Conservation (phyloP, 2,329 filamentous ascomycete species). For the Gyromitra esculenta region DNA sequence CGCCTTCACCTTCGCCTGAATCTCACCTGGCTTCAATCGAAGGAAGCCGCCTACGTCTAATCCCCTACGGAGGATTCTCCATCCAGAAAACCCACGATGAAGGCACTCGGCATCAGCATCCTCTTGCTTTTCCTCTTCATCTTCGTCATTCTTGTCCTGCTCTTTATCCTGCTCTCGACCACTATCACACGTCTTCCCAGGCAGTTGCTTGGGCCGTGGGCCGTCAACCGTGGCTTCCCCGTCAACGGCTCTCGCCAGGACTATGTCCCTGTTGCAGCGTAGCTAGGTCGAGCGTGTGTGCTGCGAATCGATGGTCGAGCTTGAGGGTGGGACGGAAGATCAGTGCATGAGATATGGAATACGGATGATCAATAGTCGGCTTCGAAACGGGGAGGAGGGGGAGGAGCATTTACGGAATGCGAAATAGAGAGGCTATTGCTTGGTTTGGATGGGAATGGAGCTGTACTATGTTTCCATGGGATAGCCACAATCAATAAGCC, state of each 20-base stretch:
- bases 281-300: background rate
- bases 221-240: background rate
- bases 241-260: conserved; percentile 4
- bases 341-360: conserved; percentile 1
- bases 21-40: background rate
- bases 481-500: background rate
- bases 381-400: background rate
- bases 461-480: background rate
- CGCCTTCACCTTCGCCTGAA: background rate
- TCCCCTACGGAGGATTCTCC: background rate
- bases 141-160: conserved; percentile 13
- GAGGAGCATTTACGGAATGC: conserved; percentile 12
- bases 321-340: background rate
- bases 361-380: background rate
- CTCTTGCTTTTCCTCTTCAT: conserved; percentile 11
- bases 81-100: conserved; percentile 3
- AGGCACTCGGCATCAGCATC: background rate
- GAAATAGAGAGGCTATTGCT: background rate
- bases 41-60: background rate
- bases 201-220: conserved; percentile 19
- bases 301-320: background rate
- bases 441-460: background rate
- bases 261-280: conserved; percentile 8
- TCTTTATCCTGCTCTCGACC: conserved; percentile 31
- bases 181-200: conserved; percentile 36